These are phyloP conservation scores for Petunia axillaris DNA, from an alignment of 257 asterid species.

Conservation along the genomic window DNA sequence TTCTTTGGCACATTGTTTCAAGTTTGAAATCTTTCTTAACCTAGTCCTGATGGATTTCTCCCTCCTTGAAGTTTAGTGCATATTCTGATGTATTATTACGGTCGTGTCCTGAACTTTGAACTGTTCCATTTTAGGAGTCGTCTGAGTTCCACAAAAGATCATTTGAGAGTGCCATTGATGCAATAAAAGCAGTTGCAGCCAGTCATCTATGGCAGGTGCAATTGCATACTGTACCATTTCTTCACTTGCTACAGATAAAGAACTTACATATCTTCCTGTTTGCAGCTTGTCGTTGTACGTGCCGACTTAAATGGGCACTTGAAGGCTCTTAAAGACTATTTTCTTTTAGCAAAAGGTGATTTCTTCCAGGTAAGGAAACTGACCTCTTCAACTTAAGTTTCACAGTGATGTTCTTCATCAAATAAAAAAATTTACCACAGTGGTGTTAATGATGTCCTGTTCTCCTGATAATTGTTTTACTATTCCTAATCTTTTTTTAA, in stretches of 20 bases:
- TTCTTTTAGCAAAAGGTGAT: slow-evolving; percentile 96
- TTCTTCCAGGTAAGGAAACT: slow-evolving; percentile 79
- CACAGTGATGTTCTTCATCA: not conserved
- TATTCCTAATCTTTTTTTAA: not conserved
- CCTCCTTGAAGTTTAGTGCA: slow-evolving; percentile 26
- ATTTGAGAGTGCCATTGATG: slow-evolving; percentile 77
- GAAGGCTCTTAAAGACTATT: slow-evolving; percentile 97
- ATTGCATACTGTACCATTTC: slow-evolving; percentile 29
- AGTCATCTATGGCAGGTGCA: slow-evolving; percentile 98
- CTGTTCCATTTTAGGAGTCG: slow-evolving; percentile 58
- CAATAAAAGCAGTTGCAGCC: slow-evolving; percentile 93
- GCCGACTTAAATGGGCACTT: slow-evolving; percentile 99
- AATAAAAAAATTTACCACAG: not conserved
- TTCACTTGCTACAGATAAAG: slow-evolving; percentile 30
- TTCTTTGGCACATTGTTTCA: slow-evolving; percentile 2
- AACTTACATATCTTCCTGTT: slow-evolving; percentile 34
- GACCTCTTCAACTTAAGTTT: slow-evolving; percentile 22
- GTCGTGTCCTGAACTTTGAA: slow-evolving; percentile 23
- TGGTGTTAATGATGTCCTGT: not conserved
- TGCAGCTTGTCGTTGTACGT: slow-evolving; percentile 96
- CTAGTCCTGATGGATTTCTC: slow-evolving; percentile 10
- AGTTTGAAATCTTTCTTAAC: not conserved
- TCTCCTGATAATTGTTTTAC: not conserved
- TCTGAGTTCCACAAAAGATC: slow-evolving; percentile 96
- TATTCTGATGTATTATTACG: slow-evolving; percentile 12